phyloP scores from a whole-genome alignment of 305 asterid genomes.

The Fraxinus ornus region DNA sequence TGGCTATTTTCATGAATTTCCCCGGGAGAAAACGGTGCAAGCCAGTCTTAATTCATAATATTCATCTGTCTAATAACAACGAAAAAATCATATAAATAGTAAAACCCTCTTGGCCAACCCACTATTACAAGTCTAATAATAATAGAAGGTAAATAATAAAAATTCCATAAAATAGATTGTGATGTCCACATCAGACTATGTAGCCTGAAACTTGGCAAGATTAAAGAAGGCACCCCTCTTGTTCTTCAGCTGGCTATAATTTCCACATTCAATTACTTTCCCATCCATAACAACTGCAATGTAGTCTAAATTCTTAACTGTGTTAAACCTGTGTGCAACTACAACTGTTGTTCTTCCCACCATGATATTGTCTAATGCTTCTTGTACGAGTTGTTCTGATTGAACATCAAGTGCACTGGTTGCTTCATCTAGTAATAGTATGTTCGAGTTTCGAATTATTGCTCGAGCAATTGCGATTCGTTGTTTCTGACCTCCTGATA shows the following conservation, averaged over 20 bases:
- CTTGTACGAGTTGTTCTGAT: slow-evolving; percentile 77
- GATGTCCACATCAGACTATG: background rate
- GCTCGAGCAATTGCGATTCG: slow-evolving; percentile 83
- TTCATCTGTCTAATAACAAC: no score
- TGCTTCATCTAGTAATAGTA: slow-evolving; percentile 74
- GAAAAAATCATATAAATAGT: no score
- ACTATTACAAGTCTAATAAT: no score
- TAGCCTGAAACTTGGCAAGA: slow-evolving; percentile 49
- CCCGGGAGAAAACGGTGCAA: no score
- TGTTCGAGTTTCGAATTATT: slow-evolving; percentile 53
- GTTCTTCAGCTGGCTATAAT: slow-evolving; percentile 53
- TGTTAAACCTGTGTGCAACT: slow-evolving; percentile 77
- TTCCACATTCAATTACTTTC: slow-evolving; percentile 62
- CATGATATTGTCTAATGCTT: slow-evolving; percentile 67
- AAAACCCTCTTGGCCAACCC: no score
- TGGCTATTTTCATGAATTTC: no score
- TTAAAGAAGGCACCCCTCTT: slow-evolving; percentile 63
- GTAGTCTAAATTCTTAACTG: slow-evolving; percentile 61
- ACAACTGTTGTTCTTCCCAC: slow-evolving; percentile 70
- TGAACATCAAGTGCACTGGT: slow-evolving; percentile 80
- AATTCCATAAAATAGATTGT: no score
- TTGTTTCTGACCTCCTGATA: slow-evolving; percentile 85
- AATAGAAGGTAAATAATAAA: no score
- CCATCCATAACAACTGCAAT: slow-evolving; percentile 63
- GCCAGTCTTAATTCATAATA: no score